Evolutionary conservation across 306 rosid species (phyloP).

Genomic region (Lotus japonicus): DNA sequence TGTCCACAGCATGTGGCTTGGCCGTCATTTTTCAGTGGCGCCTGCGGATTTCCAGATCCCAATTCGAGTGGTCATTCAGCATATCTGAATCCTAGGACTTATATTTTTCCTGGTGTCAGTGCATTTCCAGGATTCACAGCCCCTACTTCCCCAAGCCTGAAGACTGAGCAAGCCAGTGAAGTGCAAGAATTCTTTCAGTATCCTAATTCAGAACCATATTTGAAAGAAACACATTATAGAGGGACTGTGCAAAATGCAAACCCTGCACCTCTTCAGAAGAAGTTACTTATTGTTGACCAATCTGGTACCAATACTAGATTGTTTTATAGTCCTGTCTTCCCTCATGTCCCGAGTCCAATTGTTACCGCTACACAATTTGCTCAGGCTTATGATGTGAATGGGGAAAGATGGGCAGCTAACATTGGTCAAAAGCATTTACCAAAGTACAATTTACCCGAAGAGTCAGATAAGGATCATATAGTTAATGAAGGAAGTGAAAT

Average conservation of each 20-base stretch:
- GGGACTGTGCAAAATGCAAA: slow-evolving; percentile 33
- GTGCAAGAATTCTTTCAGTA: slow-evolving; percentile 33
- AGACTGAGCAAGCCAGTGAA: slow-evolving; percentile 32
- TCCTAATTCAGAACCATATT: slow-evolving; percentile 27
- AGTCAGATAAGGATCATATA: slow-evolving; percentile 36
- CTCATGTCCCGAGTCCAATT: slow-evolving; percentile 33
- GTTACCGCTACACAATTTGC: slow-evolving; percentile 16
- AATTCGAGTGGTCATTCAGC: slow-evolving; percentile 32
- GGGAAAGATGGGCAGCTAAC: slow-evolving; percentile 14
- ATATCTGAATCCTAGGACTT: slow-evolving; percentile 18
- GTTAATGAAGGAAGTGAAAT: slow-evolving; percentile 55
- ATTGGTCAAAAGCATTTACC: slow-evolving; percentile 23
- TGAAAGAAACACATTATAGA: slow-evolving; percentile 19
- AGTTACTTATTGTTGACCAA: slow-evolving; percentile 61
- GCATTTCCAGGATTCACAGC: slow-evolving; percentile 34
- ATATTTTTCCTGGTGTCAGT: slow-evolving; percentile 26
- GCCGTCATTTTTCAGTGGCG: slow-evolving; percentile 41
- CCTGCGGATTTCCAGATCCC: slow-evolving; percentile 25
- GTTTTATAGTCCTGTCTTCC: slow-evolving; percentile 43
- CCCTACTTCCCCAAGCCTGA: slow-evolving; percentile 32
- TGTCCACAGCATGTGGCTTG: slow-evolving; percentile 26
- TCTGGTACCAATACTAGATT: slow-evolving; percentile 62
- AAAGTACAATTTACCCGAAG: slow-evolving; percentile 22
- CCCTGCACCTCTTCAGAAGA: slow-evolving; percentile 41
- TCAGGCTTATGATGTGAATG: slow-evolving; percentile 18